phyloP scores from a whole-genome alignment of 2,329 filamentous ascomycete genomes.

The Elsinoe ampelina region DNA sequence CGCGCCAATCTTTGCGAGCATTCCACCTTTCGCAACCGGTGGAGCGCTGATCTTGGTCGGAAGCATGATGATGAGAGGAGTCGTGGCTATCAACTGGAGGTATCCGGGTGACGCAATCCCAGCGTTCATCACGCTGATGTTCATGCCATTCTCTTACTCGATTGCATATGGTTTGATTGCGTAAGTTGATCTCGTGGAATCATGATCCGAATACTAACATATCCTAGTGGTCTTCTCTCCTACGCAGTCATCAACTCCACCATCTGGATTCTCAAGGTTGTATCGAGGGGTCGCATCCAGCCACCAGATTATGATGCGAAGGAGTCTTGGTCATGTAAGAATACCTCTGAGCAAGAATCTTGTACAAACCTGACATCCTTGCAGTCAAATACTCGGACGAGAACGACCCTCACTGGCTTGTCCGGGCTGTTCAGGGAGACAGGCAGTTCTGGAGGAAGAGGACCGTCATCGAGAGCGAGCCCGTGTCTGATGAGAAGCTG shows the following conservation, averaged over 20 bases:
- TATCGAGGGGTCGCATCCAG: slow-evolving; percentile 58
- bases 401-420: slow-evolving; percentile 46
- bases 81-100: slow-evolving; percentile 78
- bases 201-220: neutral
- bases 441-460: slow-evolving; percentile 58
- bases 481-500: neutral
- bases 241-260: slow-evolving; percentile 67
- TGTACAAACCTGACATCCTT: slow-evolving; percentile 63
- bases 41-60: slow-evolving; percentile 82
- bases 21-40: slow-evolving; percentile 81
- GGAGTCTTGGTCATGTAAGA: slow-evolving; percentile 68
- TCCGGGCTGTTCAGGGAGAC: slow-evolving; percentile 55
- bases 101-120: slow-evolving; percentile 78
- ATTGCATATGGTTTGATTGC: slow-evolving; percentile 49
- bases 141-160: slow-evolving; percentile 87
- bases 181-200: neutral
- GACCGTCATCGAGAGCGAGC: slow-evolving; percentile 4
- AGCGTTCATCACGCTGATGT: slow-evolving; percentile 70
- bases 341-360: slow-evolving; percentile 47
- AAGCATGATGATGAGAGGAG: slow-evolving; percentile 73
- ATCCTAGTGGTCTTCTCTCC: slow-evolving; percentile 68
- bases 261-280: slow-evolving; percentile 59
- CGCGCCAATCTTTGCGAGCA: slow-evolving; percentile 80
- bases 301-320: slow-evolving; percentile 68
- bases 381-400: neutral